phyloP scores from a whole-genome alignment of 2,329 filamentous ascomycete species.

The Paecilomyces sp. region DNA sequence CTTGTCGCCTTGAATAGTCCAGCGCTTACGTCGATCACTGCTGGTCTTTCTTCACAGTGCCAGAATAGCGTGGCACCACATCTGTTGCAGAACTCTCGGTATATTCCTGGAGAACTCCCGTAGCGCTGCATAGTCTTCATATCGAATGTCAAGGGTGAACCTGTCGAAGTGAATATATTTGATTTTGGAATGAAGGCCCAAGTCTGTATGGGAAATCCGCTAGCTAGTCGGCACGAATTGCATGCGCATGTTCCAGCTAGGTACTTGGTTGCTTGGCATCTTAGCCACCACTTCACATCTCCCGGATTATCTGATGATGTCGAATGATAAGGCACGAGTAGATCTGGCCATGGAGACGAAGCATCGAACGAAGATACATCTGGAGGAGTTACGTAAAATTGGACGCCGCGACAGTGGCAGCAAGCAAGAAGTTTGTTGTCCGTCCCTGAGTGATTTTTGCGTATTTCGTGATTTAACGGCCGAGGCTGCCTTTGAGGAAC shows the following conservation, averaged over 20 bases:
- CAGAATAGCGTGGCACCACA: constrained; percentile 63
- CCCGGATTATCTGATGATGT: constrained; percentile 36
- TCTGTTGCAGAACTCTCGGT: constrained; percentile 53
- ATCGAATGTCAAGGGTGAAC: constrained; percentile 26
- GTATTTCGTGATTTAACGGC: constrained; percentile 2
- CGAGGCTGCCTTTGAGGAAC: neutral
- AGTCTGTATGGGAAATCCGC: constrained; percentile 57
- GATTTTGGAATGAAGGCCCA: constrained; percentile 60
- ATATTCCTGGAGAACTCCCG: constrained; percentile 45
- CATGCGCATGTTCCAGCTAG: constrained; percentile 57
- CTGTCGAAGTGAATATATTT: constrained; percentile 46
- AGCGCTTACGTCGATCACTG: constrained; percentile 57
- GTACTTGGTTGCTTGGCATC: constrained; percentile 42
- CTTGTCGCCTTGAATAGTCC: constrained; percentile 48
- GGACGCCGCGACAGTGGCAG: constrained; percentile 51
- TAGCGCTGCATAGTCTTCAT: constrained; percentile 46
- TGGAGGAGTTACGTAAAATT: constrained; percentile 53
- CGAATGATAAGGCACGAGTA: constrained; percentile 44
- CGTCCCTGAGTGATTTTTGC: neutral
- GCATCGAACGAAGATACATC: constrained; percentile 38
- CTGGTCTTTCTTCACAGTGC: constrained; percentile 46
- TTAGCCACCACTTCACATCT: constrained; percentile 56
- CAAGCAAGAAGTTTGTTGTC: constrained; percentile 32
- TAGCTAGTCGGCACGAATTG: constrained; percentile 52
- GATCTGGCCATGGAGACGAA: constrained; percentile 46